Conservation (phyloP, 768 basidiomycete genomes). For the Suillus variegatus region DNA sequence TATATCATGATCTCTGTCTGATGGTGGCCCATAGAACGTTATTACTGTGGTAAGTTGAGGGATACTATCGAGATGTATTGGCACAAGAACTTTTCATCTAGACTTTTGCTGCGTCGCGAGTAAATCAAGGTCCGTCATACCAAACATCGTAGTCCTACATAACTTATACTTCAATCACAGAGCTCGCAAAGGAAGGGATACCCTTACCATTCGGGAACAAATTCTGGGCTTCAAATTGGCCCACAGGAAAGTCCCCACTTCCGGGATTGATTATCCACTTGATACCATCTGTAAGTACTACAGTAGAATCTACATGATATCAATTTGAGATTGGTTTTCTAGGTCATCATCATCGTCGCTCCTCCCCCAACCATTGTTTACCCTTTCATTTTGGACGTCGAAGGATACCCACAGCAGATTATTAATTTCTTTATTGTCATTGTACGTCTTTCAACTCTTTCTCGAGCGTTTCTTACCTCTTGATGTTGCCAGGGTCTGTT, state of each 20-base stretch:
- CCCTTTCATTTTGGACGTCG: slow-evolving; percentile 62
- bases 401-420: slow-evolving; percentile 51
- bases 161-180: slow-evolving; percentile 22
- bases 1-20: not conserved
- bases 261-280: slow-evolving; percentile 58
- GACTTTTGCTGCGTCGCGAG: slow-evolving; percentile 52
- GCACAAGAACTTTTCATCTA: slow-evolving; percentile 16
- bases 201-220: slow-evolving; percentile 58
- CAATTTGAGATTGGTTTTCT: slow-evolving; percentile 41
- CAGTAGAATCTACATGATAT: not conserved
- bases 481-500: slow-evolving; percentile 46
- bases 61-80: not conserved
- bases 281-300: slow-evolving; percentile 45
- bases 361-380: slow-evolving; percentile 56
- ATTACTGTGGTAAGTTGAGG: slow-evolving; percentile 30
- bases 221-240: slow-evolving; percentile 67
- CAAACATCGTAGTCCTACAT: not conserved
- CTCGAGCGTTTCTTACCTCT: not conserved
- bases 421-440: slow-evolving; percentile 56
- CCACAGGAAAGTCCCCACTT: slow-evolving; percentile 55
- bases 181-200: slow-evolving; percentile 64
- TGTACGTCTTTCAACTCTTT: slow-evolving; percentile 33
- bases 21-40: slow-evolving; percentile 24
- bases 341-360: slow-evolving; percentile 54
- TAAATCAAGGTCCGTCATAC: slow-evolving; percentile 48